These are phyloP conservation scores for Sporothrix variecibatus DNA, from an alignment of 2,329 filamentous ascomycete species.

Conservation along the genomic window DNA sequence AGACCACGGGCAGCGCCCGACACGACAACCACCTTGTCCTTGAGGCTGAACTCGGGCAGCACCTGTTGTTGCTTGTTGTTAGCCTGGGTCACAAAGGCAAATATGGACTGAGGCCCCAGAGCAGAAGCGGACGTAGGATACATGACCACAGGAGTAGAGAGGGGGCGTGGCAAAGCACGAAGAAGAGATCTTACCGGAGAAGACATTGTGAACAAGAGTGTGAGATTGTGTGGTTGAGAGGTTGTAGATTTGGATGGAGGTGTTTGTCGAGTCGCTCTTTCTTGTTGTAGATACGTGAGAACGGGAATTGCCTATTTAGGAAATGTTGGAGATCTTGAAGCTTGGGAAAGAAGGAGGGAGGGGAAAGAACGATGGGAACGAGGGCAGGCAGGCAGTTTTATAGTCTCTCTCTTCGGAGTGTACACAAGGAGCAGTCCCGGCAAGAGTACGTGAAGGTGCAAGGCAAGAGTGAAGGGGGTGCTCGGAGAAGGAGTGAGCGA, in stretches of 20 bases:
- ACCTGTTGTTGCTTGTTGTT: constrained; percentile 7
- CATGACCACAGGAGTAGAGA: not conserved
- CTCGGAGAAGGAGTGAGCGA: not conserved
- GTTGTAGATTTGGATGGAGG: not conserved
- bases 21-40: constrained; percentile 72
- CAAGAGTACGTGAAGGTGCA: not conserved
- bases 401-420: not conserved
- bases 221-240: not conserved
- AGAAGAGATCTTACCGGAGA: not conserved
- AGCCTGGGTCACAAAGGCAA: not conserved
- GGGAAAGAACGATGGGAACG: not conserved
- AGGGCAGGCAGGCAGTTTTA: not conserved
- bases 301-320: not conserved
- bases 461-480: not conserved
- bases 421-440: constrained; percentile 2
- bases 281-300: not conserved
- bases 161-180: not conserved
- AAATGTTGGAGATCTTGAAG: not conserved
- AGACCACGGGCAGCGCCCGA: constrained; percentile 76
- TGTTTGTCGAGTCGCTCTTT: not conserved
- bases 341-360: not conserved
- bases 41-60: constrained; percentile 74
- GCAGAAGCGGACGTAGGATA: not conserved
- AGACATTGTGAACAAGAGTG: constrained; percentile 13
- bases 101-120: not conserved